A percentile compares a stretch with the other conserved stretches of the same genome.
Conservation (phyloP, 1,284 basidiomycete genomes). For the Apiotrichum siamense region DNA sequence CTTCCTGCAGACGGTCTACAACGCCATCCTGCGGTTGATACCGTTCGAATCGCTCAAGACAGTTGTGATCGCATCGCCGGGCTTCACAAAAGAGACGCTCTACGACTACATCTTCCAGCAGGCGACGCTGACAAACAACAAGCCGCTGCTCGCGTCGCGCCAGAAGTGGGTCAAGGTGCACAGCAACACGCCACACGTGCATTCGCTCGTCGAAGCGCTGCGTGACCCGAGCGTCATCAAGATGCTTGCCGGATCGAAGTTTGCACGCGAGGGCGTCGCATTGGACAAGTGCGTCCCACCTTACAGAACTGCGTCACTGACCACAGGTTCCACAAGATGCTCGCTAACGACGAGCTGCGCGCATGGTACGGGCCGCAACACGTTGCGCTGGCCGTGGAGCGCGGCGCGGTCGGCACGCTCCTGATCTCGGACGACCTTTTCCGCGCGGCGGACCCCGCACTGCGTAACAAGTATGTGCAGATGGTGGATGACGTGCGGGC, state of each 20-base stretch:
- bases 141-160: conserved; percentile 65
- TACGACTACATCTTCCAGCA: conserved; percentile 79
- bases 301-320: background rate
- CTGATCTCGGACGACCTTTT: conserved; percentile 95
- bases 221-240: conserved; percentile 77
- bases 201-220: conserved; percentile 88
- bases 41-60: conserved; percentile 75
- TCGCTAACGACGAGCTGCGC: conserved; percentile 85
- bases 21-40: conserved; percentile 82
- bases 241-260: conserved; percentile 88
- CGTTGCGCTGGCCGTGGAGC: conserved; percentile 80
- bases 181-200: conserved; percentile 87
- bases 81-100: conserved; percentile 80
- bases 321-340: conserved; percentile 89
- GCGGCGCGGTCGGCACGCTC: conserved; percentile 89
- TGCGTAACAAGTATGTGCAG: conserved; percentile 75
- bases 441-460: conserved; percentile 68
- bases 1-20: conserved; percentile 80
- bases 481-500: conserved; percentile 84
- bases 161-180: conserved; percentile 89
- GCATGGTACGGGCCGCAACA: conserved; percentile 99
- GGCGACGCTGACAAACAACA: conserved; percentile 75
- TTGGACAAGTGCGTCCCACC: conserved; percentile 65
- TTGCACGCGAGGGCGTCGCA: conserved; percentile 86
- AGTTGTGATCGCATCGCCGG: conserved; percentile 93